Conservation (phyloP, 139 green algal genomes). For the Coccomyxa sp. region DNA sequence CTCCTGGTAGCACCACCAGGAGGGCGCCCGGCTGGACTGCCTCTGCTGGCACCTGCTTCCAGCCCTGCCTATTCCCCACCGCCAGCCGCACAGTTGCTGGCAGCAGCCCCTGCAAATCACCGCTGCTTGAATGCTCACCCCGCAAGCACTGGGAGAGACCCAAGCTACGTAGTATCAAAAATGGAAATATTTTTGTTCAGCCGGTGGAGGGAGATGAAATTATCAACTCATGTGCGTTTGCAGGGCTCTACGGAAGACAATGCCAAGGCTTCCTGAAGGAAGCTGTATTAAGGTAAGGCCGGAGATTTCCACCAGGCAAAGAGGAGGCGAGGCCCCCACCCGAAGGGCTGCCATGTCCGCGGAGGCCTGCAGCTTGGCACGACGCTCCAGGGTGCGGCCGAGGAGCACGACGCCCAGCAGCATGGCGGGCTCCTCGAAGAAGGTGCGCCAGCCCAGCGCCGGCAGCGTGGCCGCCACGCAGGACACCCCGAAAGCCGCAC, state of each 20-base stretch:
- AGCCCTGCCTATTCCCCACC: conserved; percentile 38
- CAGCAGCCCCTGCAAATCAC: conserved; percentile 68
- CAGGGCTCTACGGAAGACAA: background rate
- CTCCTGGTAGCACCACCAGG: conserved; percentile 75
- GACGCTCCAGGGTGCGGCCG: conserved; percentile 85
- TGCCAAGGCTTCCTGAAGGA: background rate
- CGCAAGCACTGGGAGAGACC: too few species aligned
- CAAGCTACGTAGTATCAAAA: too few species aligned
- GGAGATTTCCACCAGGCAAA: background rate
- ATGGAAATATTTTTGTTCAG: background rate
- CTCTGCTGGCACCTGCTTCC: conserved; percentile 62
- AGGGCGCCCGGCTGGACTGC: conserved; percentile 59
- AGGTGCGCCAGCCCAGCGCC: conserved; percentile 80
- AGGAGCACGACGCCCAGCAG: conserved; percentile 91
- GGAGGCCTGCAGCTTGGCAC: conserved; percentile 84
- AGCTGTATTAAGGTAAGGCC: too few species aligned
- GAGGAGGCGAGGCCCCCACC: background rate
- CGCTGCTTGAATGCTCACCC: background rate
- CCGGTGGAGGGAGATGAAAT: background rate
- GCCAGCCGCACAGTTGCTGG: conserved; percentile 69
- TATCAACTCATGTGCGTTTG: background rate
- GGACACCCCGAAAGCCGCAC: conserved; percentile 78
- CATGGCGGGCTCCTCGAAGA: conserved; percentile 99
- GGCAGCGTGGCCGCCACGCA: conserved; percentile 69
- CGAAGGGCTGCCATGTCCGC: conserved; percentile 87